These are phyloP conservation scores for Solanum hybrid DNA, from an alignment of 305 asterid species.

Conservation along the genomic window DNA sequence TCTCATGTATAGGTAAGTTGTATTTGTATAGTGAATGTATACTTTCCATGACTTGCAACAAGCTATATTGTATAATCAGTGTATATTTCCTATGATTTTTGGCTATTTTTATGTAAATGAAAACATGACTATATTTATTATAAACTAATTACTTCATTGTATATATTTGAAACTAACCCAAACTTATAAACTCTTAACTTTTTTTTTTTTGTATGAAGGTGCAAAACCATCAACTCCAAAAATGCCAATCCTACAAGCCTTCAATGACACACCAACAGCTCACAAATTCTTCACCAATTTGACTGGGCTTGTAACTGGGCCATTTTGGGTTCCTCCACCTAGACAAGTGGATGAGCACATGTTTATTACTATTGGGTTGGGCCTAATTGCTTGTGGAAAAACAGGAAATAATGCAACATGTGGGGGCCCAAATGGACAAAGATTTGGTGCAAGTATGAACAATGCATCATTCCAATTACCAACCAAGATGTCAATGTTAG, in stretches of 20 bases:
- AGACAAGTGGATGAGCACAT: constrained; percentile 2
- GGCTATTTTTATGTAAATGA: neutral
- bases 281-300: neutral
- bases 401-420: neutral
- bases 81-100: neutral
- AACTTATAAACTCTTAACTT: neutral
- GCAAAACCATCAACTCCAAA: neutral
- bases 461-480: constrained; percentile 7
- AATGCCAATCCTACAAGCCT: neutral
- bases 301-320: constrained; percentile 11
- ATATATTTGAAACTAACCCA: neutral
- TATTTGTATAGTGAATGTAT: neutral
- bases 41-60: neutral
- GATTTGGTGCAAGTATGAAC: constrained; percentile 3
- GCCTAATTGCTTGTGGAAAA: neutral
- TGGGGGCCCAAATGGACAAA: neutral
- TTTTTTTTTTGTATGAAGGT: neutral
- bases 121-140: neutral
- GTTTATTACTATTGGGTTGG: constrained; percentile 7
- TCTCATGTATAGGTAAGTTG: neutral
- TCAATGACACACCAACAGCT: constrained; percentile 1
- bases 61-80: neutral
- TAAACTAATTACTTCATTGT: too few relatives aligned
- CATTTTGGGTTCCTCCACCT: constrained; percentile 4
- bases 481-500: neutral